These are phyloP conservation scores for Colletotrichum brevisporum DNA, from an alignment of 2,329 filamentous ascomycete species.

Conservation along the genomic window DNA sequence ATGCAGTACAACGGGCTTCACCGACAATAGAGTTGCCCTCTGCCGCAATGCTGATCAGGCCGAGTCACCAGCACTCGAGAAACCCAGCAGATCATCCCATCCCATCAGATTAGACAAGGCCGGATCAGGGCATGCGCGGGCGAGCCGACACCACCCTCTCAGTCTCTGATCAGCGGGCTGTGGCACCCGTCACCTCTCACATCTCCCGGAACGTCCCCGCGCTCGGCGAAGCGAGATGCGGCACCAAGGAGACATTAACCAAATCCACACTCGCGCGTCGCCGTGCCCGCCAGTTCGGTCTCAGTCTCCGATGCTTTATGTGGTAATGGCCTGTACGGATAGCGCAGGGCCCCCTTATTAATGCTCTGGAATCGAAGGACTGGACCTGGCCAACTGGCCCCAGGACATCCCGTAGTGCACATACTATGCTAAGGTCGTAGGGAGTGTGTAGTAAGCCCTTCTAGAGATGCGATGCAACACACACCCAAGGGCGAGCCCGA, in stretches of 20 bases:
- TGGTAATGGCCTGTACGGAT: too few relatives aligned
- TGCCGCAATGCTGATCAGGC: neutral
- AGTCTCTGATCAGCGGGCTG: neutral
- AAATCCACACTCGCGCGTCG: conserved; percentile 14
- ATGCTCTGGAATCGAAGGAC: conserved; percentile 22
- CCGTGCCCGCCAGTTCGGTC: conserved; percentile 32
- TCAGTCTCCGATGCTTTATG: conserved; percentile 19
- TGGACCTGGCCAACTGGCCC: neutral
- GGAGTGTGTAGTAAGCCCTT: neutral
- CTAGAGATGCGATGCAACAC: conserved; percentile 34
- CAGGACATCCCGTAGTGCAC: conserved; percentile 1
- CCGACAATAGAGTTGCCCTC: neutral
- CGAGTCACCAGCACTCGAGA: neutral
- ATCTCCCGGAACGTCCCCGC: conserved; percentile 20
- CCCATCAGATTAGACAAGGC: conserved; percentile 5
- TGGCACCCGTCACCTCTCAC: conserved; percentile 25
- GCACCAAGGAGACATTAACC: conserved; percentile 2
- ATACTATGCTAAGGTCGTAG: neutral
- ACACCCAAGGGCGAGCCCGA: conserved; percentile 9
- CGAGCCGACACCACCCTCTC: neutral
- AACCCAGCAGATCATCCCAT: conserved; percentile 1
- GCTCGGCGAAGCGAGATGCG: conserved; percentile 35
- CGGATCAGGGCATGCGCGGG: conserved; percentile 15
- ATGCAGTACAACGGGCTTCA: neutral
- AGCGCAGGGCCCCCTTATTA: neutral